Conservation (phyloP, 2,329 filamentous ascomycete species). For the Fusarium oxysporum region DNA sequence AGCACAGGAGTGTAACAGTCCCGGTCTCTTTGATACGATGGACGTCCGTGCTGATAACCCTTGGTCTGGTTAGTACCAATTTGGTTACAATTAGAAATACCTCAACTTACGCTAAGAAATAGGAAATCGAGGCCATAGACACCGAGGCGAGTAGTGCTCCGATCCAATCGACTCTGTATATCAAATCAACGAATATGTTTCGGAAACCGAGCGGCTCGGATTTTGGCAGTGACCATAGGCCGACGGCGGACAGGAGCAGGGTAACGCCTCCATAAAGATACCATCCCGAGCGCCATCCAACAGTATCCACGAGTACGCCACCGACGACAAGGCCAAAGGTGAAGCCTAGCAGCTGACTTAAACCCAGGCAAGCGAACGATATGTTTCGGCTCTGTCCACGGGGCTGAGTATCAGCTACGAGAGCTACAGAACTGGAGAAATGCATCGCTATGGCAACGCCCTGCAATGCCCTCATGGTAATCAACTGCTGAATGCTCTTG, state of each 20-base stretch:
- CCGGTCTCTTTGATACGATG: neutral
- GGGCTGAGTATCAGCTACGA: neutral
- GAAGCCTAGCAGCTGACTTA: constrained; percentile 49
- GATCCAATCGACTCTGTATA: constrained; percentile 17
- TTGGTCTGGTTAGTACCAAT: neutral
- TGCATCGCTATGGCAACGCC: neutral
- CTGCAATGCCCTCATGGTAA: neutral
- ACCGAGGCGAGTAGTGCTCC: constrained; percentile 17
- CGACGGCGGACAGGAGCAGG: neutral
- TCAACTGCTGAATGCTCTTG: neutral
- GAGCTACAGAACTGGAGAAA: neutral
- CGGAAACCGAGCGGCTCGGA: neutral
- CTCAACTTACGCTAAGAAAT: constrained; percentile 18
- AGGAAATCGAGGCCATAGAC: constrained; percentile 18
- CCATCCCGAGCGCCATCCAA: constrained; percentile 57
- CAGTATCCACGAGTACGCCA: constrained; percentile 55
- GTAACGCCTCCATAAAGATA: constrained; percentile 44
- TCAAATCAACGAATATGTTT: neutral
- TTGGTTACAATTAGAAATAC: neutral
- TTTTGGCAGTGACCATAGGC: neutral
- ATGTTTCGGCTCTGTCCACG: neutral
- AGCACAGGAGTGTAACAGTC: neutral
- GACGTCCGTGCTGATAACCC: neutral
- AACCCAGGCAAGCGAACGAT: neutral
- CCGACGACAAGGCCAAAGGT: constrained; percentile 58